These are phyloP conservation scores for Mycena kentingensis DNA, from an alignment of 768 basidiomycete genomes.

Conservation along the genomic window DNA sequence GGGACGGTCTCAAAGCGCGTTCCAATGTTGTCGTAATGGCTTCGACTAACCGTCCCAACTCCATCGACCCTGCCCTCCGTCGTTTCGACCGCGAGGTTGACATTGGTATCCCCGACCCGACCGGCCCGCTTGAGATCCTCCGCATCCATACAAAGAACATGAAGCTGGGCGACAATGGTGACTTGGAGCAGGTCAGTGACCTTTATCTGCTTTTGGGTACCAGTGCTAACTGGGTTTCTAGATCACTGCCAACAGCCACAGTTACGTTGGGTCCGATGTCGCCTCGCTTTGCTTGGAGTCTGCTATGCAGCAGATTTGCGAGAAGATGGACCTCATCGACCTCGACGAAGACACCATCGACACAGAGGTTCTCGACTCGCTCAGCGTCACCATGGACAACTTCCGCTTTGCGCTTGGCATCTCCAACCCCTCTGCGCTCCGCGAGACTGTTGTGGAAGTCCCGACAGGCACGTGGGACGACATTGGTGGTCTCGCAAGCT, in stretches of 20 bases:
- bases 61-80: slow-evolving; percentile 93
- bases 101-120: slow-evolving; percentile 97
- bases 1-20: slow-evolving; percentile 98
- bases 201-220: neutral
- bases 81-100: slow-evolving; percentile 99
- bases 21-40: slow-evolving; percentile 99
- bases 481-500: slow-evolving; percentile 98
- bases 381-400: slow-evolving; percentile 99
- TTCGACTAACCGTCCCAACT: slow-evolving; percentile 98
- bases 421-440: slow-evolving; percentile 96
- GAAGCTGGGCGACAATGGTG: slow-evolving; percentile 96
- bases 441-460: slow-evolving; percentile 99
- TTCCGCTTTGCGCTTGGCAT: slow-evolving; percentile 98
- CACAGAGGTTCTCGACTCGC: slow-evolving; percentile 96
- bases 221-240: slow-evolving; percentile 34
- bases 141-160: slow-evolving; percentile 99
- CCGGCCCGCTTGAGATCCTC: slow-evolving; percentile 96
- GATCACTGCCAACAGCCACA: slow-evolving; percentile 98
- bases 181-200: slow-evolving; percentile 75
- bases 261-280: slow-evolving; percentile 97
- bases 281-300: slow-evolving; percentile 98
- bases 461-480: slow-evolving; percentile 99
- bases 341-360: slow-evolving; percentile 97
- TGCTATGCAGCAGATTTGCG: slow-evolving; percentile 99
- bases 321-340: slow-evolving; percentile 98